phyloP scores from a whole-genome alignment of 83 land plant genomes.

The Diphasiastrum complanatum region DNA sequence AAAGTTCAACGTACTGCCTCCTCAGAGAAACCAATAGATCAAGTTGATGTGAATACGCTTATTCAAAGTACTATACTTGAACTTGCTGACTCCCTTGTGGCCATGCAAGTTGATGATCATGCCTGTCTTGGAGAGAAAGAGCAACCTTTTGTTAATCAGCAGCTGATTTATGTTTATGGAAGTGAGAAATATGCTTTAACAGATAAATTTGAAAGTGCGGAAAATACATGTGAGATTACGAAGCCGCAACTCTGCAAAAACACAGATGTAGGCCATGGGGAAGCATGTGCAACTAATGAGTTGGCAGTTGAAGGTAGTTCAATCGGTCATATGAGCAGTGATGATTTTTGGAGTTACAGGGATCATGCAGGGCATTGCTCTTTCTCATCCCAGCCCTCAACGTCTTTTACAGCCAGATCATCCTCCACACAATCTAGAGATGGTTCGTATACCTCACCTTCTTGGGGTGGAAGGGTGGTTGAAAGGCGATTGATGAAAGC shows the following conservation, averaged over 20 bases:
- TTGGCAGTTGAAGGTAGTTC: too few relatives aligned
- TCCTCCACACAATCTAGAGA: slow-evolving; percentile 48
- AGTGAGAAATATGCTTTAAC: slow-evolving; percentile 14
- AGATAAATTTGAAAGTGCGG: slow-evolving; percentile 14
- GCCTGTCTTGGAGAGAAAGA: slow-evolving; percentile 8
- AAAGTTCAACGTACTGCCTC: too few relatives aligned
- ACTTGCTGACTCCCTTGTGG: slow-evolving; percentile 55
- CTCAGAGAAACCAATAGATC: too few relatives aligned
- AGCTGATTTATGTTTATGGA: slow-evolving; percentile 22
- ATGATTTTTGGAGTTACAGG: too few relatives aligned
- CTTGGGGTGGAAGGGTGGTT: slow-evolving; percentile 93
- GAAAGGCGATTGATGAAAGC: slow-evolving; percentile 53
- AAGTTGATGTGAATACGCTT: slow-evolving; percentile 31
- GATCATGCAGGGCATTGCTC: slow-evolving; percentile 44
- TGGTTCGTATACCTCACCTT: slow-evolving; percentile 34
- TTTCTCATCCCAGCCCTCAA: slow-evolving; percentile 20
- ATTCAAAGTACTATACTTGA: slow-evolving; percentile 49
- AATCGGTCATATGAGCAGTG: too few relatives aligned
- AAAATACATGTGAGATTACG: slow-evolving; percentile 12
- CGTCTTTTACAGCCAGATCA: slow-evolving; percentile 25
- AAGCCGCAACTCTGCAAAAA: too few relatives aligned
- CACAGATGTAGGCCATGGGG: too few relatives aligned
- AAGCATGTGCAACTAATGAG: too few relatives aligned
- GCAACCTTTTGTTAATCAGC: slow-evolving; percentile 19
- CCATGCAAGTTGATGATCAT: slow-evolving; percentile 8